Base-by-base conservation (phyloP, 2,329 filamentous ascomycete genomes). In the Furcasterigmium sp. region DNA sequence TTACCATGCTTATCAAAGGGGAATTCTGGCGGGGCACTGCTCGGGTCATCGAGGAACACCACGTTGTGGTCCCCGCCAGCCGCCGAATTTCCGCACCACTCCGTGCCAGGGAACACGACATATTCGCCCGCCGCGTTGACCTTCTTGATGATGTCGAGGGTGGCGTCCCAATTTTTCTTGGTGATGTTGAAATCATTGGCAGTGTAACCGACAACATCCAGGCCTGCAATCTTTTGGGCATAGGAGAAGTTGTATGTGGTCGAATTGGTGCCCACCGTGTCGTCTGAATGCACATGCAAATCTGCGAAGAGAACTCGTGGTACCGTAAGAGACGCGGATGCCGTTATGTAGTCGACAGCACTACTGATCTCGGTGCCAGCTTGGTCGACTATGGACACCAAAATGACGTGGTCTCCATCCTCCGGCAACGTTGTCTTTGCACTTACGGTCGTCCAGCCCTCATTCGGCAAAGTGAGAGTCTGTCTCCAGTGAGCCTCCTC, bases 131-230 rank as follows among this genome's bases (percentile, higher is more conserved):
- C 42, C 2, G 18, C 18, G 43, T 60, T 62, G 36, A 56, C 44
- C 11, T 40, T 4, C 10, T 45, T 51, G 38, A 59, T 57, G 13
- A 55, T 50, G 0, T 50, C 53, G 3, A 58, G 46, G 8, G 57
- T 63, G 3, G 48, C 28, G 13, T 57, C 50, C 60, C 62, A 65
- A n/a, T 50, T 48, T 9, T 51, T 39, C 35, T 57, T 48, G 21
- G 61, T 65, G 46, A 65, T 56, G 40, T 65, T 59, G 52, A 64
- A 66, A 43, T 65, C 61, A 45, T 66, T 65, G 18, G 62, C 63
- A 1, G 62, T 64, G 46, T 65, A 64, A 3, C 62, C 61, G 1
- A 65, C 53, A 9, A 64, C 48, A 21, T 66, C 62, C 1, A 65
- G 56, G 15, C 61, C 62, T 1, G 62, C 61, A 13, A 65, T 53